Evolutionary conservation across 345 rosid genomes (phyloP).

Genomic region (Moricandia moricandioides): DNA sequence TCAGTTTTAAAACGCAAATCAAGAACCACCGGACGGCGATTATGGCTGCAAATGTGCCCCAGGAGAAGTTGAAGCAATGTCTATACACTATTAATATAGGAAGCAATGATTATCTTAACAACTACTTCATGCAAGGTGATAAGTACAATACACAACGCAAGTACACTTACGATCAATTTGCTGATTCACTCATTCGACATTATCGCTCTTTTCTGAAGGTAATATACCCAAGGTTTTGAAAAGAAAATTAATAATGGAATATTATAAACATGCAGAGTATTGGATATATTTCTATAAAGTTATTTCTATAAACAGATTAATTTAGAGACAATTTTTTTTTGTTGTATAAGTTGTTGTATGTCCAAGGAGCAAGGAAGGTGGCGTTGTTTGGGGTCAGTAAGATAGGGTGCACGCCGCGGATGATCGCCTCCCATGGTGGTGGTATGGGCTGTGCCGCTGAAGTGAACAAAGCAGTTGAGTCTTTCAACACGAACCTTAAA

Average conservation of each 20-base stretch:
- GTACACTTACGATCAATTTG: slow-evolving; percentile 30
- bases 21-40: slow-evolving; percentile 38
- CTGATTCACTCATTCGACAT: slow-evolving; percentile 24
- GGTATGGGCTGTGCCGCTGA: slow-evolving; percentile 30
- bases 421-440: slow-evolving; percentile 15
- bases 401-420: slow-evolving; percentile 44
- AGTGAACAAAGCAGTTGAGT: slow-evolving; percentile 30
- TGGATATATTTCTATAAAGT: slow-evolving; percentile 1
- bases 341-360: slow-evolving; percentile 23
- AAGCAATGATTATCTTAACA: slow-evolving; percentile 51
- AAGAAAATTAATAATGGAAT: background rate
- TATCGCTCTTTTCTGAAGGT: slow-evolving; percentile 30
- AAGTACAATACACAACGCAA: slow-evolving; percentile 8
- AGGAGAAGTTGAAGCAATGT: slow-evolving; percentile 40
- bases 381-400: slow-evolving; percentile 39
- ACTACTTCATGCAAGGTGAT: slow-evolving; percentile 45
- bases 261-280: background rate
- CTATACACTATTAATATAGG: slow-evolving; percentile 50
- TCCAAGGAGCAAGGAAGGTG: slow-evolving; percentile 39
- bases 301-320: background rate
- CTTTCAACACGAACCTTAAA: slow-evolving; percentile 37
- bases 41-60: slow-evolving; percentile 19
- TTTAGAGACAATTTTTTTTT: background rate
- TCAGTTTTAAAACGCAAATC: slow-evolving; percentile 42
- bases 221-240: background rate